Evolutionary conservation across 192 early-diverging fungal genomes (phyloP), one percentile per base, ranked within the genome.

Genomic region (Dimargaris verticillata): DNA sequence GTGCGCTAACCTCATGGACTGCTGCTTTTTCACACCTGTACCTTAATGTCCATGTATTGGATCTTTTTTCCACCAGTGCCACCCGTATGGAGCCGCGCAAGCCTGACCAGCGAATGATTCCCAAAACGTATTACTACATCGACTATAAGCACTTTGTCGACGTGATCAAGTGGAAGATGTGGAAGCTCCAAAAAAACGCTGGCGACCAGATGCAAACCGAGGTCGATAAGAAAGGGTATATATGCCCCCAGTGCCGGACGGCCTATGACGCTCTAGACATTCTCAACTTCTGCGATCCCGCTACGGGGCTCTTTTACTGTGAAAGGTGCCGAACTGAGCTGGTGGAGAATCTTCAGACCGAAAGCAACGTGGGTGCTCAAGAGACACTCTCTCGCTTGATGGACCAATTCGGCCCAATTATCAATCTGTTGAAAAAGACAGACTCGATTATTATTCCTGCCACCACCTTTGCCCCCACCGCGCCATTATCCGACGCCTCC

Each of bases 141-240:
- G 93, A 96, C 72, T 93, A 92, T 74, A 88, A 88, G 66, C 77
- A 84, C n/a, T 89, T 93, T 72, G 87, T 96, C 0, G 86, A 93
- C 62, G 90, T 91, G 9, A 84, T 93, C 51, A 93, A 92, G 64
- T 93, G 80, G 80, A 84, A 87, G 64, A 90, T 96, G 67, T 88
- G 82, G 76, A 84, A 82, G 69, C 87, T 96, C 72, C 80, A 83
- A 42, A 74, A 70, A 15, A 67, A 73, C 28, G 78, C 87, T 38
- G 64, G 74, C 13, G 70, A 73, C 22, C 72, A 72, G 44, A 75
- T 85, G 70, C 66, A 78, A 29, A 82, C 77, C 68, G 88, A 87
- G 65, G 76, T 75, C 51, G 74, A 88, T 58, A 84, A 84, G 50
- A 73, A 85, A 28, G 88, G 85, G 3, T 84, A 82, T 62, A 65